A percentile compares a stretch with the other conserved stretches of the same genome.
Evolutionary conservation across 176 grass and related monocot species (phyloP).

Genomic region (Stipa capillata): DNA sequence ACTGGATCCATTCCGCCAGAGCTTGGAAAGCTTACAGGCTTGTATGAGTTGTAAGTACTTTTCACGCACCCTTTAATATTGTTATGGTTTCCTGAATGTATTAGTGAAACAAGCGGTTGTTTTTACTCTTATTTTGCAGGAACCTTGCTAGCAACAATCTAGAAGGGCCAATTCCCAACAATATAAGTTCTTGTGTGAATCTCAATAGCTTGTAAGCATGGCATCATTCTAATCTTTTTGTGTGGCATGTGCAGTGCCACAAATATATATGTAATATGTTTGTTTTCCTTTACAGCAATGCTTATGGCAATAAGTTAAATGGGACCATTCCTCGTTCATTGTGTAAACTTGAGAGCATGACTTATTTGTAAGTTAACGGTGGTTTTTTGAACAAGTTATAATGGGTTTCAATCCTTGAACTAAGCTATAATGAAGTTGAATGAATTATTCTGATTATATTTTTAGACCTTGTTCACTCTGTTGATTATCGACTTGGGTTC

Average conservation of each 20-base stretch:
- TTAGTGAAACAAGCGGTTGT: neutral
- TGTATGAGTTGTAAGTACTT: slow-evolving; percentile 83
- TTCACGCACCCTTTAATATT: neutral
- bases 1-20: slow-evolving; percentile 79
- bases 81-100: neutral
- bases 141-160: slow-evolving; percentile 89
- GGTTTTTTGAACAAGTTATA: neutral
- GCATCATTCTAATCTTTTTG: neutral
- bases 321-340: slow-evolving; percentile 84
- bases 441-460: neutral
- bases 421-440: neutral
- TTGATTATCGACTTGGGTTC: neutral
- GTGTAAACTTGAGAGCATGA: slow-evolving; percentile 93
- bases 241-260: neutral
- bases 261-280: neutral
- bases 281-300: slow-evolving; percentile 59
- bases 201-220: slow-evolving; percentile 96
- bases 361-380: slow-evolving; percentile 75
- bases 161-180: slow-evolving; percentile 86
- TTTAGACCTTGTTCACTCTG: neutral
- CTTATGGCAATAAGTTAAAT: slow-evolving; percentile 79
- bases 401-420: neutral
- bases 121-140: slow-evolving; percentile 25
- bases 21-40: slow-evolving; percentile 78
- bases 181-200: slow-evolving; percentile 88